A percentile compares a stretch with the other conserved stretches of the same genome.
Evolutionary conservation across 495 filamentous ascomycete genomes (phyloP).

Genomic region (Parathielavia appendiculata): DNA sequence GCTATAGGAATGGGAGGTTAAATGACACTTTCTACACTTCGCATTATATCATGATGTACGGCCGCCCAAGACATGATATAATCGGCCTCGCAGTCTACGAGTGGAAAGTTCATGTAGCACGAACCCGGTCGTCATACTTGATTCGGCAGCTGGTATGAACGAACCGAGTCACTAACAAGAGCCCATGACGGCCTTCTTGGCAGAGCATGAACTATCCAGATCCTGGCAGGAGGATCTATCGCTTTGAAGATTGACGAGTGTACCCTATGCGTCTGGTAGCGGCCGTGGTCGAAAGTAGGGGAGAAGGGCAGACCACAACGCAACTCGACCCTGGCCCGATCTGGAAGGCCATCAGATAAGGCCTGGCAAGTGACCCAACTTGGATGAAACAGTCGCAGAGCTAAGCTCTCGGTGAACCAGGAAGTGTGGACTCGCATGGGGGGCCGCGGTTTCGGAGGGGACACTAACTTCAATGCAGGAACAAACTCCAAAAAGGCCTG

Average conservation of each 20-base stretch:
- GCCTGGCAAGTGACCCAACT: slow-evolving; percentile 15
- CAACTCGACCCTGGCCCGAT: slow-evolving; percentile 18
- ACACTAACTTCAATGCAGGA: background rate
- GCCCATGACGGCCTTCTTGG: background rate
- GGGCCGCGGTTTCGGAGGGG: background rate
- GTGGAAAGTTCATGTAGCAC: background rate
- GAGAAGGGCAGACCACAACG: slow-evolving; percentile 9
- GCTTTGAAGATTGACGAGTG: slow-evolving; percentile 2
- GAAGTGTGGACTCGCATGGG: background rate
- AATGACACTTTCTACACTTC: slow-evolving; percentile 11
- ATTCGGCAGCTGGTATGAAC: slow-evolving; percentile 11
- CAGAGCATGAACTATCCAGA: background rate
- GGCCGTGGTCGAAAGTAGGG: background rate
- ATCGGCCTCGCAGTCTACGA: no score
- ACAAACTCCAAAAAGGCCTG: background rate
- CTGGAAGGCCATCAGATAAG: slow-evolving; percentile 26
- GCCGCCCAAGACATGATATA: slow-evolving; percentile 1
- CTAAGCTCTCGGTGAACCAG: background rate
- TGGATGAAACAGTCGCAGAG: slow-evolving; percentile 5
- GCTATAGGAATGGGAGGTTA: background rate
- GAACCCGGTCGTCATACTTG: slow-evolving; percentile 4
- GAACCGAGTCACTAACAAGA: background rate
- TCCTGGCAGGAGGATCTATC: background rate
- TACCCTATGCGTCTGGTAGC: background rate
- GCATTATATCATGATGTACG: background rate